Percentiles rank a stretch among this genome's conserved stretches.
Evolutionary conservation across 345 rosid species (phyloP).

Genomic region (Euphorbia lathyris): DNA sequence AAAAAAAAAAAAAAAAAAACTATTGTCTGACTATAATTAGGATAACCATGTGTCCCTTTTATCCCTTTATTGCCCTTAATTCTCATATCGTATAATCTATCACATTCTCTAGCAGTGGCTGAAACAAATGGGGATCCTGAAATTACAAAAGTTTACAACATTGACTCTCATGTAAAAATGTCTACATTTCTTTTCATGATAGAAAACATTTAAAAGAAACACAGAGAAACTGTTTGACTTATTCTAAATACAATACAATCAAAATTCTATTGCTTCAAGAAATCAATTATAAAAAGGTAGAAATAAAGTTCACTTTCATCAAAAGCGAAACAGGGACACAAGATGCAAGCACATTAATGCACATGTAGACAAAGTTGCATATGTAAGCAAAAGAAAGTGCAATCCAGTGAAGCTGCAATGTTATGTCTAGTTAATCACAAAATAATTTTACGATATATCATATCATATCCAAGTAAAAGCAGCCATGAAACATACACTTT

Average conservation of each 20-base stretch:
- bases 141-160: background rate
- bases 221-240: background rate
- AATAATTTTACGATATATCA: background rate
- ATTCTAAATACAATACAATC: background rate
- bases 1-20: too few relatives aligned
- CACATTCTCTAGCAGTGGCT: too few relatives aligned
- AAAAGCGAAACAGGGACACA: background rate
- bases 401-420: background rate
- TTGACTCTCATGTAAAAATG: background rate
- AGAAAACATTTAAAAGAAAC: background rate
- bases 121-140: background rate
- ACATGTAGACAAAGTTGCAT: background rate
- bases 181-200: background rate
- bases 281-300: background rate
- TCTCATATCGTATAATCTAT: too few relatives aligned
- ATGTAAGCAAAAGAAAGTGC: background rate
- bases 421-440: background rate
- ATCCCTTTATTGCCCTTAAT: too few relatives aligned
- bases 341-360: background rate
- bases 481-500: constrained; percentile 52
- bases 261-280: background rate
- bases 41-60: too few relatives aligned
- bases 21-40: too few relatives aligned
- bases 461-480: background rate
- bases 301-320: background rate